Conservation (phyloP, 305 asterid species). For the Rubia occidens region DNA sequence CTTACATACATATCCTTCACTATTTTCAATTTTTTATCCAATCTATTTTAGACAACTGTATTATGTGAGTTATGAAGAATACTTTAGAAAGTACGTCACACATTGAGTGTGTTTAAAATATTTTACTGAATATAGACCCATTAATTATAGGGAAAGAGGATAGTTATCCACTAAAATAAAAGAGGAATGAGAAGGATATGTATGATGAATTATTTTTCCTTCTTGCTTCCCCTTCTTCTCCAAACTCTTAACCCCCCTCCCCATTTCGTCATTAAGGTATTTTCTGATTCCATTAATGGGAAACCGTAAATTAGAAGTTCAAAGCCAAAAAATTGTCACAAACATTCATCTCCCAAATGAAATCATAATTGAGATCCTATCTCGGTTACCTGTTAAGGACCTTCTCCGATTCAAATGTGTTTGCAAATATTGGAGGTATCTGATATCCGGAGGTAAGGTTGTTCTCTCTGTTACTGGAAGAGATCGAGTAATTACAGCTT, state of each 20-base stretch:
- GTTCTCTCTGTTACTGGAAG: background rate
- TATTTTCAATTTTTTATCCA: too few relatives aligned
- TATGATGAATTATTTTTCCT: too few relatives aligned
- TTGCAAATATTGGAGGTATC: background rate
- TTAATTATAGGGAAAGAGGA: too few relatives aligned
- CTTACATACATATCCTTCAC: too few relatives aligned
- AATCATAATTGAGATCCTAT: background rate
- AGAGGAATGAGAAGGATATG: too few relatives aligned
- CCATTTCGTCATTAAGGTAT: background rate
- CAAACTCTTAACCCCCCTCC: background rate
- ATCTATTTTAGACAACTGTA: too few relatives aligned
- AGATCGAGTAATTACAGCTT: background rate
- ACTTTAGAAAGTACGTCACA: too few relatives aligned
- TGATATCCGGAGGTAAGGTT: background rate
- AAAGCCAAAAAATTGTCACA: background rate
- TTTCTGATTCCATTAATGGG: background rate
- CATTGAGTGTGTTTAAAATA: too few relatives aligned
- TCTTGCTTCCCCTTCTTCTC: background rate
- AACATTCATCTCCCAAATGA: background rate
- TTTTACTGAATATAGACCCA: too few relatives aligned
- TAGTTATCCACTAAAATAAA: too few relatives aligned
- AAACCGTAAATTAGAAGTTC: background rate
- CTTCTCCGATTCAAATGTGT: background rate
- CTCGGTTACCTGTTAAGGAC: background rate
- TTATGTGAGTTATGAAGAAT: too few relatives aligned